These are phyloP conservation scores for Aspergillus novofumigatus DNA, from an alignment of 2,329 filamentous ascomycete genomes.

Conservation along the genomic window DNA sequence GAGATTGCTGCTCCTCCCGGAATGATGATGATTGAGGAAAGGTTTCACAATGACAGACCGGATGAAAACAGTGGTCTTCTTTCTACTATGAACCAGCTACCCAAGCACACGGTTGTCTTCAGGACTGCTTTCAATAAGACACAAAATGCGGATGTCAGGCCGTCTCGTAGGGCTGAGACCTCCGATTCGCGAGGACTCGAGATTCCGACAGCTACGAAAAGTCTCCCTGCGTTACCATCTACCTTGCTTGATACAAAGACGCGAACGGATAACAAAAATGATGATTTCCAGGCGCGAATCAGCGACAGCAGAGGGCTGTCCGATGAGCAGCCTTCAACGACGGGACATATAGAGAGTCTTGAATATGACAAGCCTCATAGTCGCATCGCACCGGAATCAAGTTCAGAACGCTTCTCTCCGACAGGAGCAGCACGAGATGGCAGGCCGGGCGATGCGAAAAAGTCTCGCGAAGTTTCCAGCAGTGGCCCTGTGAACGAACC, in stretches of 20 bases:
- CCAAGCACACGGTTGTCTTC: slow-evolving; percentile 45
- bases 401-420: background rate
- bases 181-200: background rate
- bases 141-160: slow-evolving; percentile 34
- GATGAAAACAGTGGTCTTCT: slow-evolving; percentile 30
- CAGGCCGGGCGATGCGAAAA: background rate
- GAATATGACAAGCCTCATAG: background rate
- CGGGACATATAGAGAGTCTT: background rate
- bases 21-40: slow-evolving; percentile 44
- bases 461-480: slow-evolving; percentile 5
- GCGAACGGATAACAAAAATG: background rate
- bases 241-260: background rate
- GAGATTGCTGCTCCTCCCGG: slow-evolving; percentile 44
- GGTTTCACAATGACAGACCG: slow-evolving; percentile 47
- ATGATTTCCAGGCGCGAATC: background rate
- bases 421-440: background rate
- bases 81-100: slow-evolving; percentile 32
- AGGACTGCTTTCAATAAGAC: slow-evolving; percentile 41
- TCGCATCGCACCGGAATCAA: background rate
- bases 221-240: background rate
- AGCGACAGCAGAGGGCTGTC: background rate
- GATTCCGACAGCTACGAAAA: background rate
- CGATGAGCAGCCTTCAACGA: background rate
- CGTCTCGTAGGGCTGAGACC: slow-evolving; percentile 9
- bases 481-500: slow-evolving; percentile 16